Percentiles rank a stretch among this genome's conserved stretches.
These are phyloP conservation scores for Boletus patriciae DNA, from an alignment of 768 basidiomycete genomes.

Conservation along the genomic window DNA sequence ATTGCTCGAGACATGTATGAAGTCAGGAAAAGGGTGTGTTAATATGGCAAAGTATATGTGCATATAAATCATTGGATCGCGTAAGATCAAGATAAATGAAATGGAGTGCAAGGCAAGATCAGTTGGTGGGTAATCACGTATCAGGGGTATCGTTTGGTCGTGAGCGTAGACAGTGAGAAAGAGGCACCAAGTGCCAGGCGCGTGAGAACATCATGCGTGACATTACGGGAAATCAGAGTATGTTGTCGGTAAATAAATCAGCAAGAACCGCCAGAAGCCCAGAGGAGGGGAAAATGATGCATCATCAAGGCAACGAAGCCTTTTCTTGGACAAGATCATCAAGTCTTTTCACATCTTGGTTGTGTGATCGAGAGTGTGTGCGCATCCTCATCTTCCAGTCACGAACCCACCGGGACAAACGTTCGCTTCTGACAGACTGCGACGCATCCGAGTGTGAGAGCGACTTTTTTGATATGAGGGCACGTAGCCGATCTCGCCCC, in stretches of 20 bases:
- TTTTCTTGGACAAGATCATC: slow-evolving; percentile 60
- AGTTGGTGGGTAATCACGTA: slow-evolving; percentile 32
- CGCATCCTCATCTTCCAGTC: slow-evolving; percentile 66
- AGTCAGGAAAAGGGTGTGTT: slow-evolving; percentile 2
- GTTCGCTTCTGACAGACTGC: slow-evolving; percentile 35
- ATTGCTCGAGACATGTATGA: slow-evolving; percentile 13
- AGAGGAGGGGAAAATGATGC: slow-evolving; percentile 12
- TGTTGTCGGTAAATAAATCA: slow-evolving; percentile 24
- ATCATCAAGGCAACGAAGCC: slow-evolving; percentile 28
- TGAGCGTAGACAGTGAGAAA: slow-evolving; percentile 17
- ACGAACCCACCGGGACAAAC: slow-evolving; percentile 55
- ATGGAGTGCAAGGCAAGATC: slow-evolving; percentile 16
- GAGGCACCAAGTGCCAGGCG: slow-evolving; percentile 15
- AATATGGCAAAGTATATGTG: slow-evolving; percentile 23
- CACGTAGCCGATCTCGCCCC: slow-evolving; percentile 63
- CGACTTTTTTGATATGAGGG: slow-evolving; percentile 46
- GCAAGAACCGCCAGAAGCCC: slow-evolving; percentile 6
- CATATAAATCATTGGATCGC: slow-evolving; percentile 31
- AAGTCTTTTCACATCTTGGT: slow-evolving; percentile 48
- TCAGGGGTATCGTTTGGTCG: slow-evolving; percentile 35
- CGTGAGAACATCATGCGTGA: slow-evolving; percentile 22
- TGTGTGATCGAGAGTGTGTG: slow-evolving; percentile 50
- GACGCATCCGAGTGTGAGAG: slow-evolving; percentile 21
- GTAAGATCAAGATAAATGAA: slow-evolving; percentile 17
- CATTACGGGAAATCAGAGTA: slow-evolving; percentile 23